Percentiles rank a stretch among this genome's conserved stretches.
These are phyloP conservation scores for Zizania palustris DNA, from an alignment of 202 grass and related monocot genomes.

Conservation along the genomic window DNA sequence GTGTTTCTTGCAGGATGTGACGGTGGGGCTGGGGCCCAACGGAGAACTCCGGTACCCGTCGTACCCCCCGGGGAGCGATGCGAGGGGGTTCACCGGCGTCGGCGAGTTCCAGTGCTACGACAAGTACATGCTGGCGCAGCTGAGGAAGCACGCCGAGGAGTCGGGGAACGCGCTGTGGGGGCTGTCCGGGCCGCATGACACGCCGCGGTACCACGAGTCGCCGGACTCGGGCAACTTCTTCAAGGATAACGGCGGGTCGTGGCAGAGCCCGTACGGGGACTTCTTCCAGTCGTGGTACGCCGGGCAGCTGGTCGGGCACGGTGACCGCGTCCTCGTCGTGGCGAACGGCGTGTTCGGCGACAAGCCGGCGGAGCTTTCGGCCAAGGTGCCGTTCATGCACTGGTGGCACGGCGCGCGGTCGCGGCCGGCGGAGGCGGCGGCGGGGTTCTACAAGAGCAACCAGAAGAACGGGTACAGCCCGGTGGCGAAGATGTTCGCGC, in stretches of 20 bases:
- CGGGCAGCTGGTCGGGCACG: slow-evolving; percentile 60
- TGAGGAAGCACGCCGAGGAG: slow-evolving; percentile 44
- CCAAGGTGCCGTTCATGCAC: slow-evolving; percentile 69
- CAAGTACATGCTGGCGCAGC: slow-evolving; percentile 69
- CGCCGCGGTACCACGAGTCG: slow-evolving; percentile 57
- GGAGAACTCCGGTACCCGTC: slow-evolving; percentile 90
- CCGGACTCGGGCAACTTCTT: slow-evolving; percentile 64
- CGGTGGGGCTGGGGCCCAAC: slow-evolving; percentile 67
- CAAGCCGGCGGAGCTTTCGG: slow-evolving; percentile 49
- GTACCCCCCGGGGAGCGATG: slow-evolving; percentile 52
- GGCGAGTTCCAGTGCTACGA: slow-evolving; percentile 92
- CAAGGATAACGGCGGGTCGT: slow-evolving; percentile 63
- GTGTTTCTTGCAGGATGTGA: too few relatives aligned
- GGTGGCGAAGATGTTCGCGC: slow-evolving; percentile 67
- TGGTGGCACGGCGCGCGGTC: slow-evolving; percentile 63
- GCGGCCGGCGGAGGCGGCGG: slow-evolving; percentile 62
- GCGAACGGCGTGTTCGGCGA: slow-evolving; percentile 54
- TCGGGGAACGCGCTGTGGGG: slow-evolving; percentile 63
- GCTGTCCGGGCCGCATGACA: slow-evolving; percentile 58
- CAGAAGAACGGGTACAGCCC: slow-evolving; percentile 64
- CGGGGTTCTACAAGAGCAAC: slow-evolving; percentile 69
- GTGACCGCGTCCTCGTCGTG: slow-evolving; percentile 56
- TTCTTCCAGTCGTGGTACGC: slow-evolving; percentile 97
- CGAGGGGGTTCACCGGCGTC: slow-evolving; percentile 50
- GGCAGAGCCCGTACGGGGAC: slow-evolving; percentile 66